Evolutionary conservation across 495 filamentous ascomycete species (phyloP), one percentile per base, ranked within the genome.

Genomic region (Parathielavia hyrcaniae): DNA sequence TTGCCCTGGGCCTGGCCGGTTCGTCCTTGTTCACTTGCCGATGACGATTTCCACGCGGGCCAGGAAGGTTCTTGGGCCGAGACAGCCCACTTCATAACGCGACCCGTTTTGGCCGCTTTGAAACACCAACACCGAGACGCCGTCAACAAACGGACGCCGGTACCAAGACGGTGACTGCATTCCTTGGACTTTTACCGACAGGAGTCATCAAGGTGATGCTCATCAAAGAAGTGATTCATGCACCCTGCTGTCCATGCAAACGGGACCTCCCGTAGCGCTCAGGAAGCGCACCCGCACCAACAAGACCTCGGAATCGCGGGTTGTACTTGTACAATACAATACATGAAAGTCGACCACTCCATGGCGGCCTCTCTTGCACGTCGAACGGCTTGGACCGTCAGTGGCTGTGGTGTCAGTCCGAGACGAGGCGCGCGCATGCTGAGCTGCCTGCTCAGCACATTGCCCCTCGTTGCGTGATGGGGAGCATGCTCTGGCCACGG

Each of bases 31-130:
- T 36, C 41, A 19, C 36, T 50, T 16, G 45, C 35, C 39, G 35
- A 53, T 44, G 51, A 60, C 44, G 58, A 54, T 44, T 50, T 50
- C 26, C 26, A 30, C 26, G 26, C 26, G 50, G 51, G n/a, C 52
- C 52, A 54, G 30, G 52, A 45, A 45, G 52, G 52, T 45, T 45
- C 52, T 54, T 26, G 40, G n/a, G n/a, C n/a, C 16, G 2, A 14
- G 48, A 50, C 40, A 39, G 17, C 13, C 35, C 5, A 41, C 41
- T 53, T n/a, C n/a, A n/a, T n/a, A n/a, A 43, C 40, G 26, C 30
- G 35, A 8, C 52, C 32, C 20, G 50, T 51, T 51, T 39, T 10
- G 13, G 36, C 26, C 17, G 11, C 26, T 44, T 22, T 20, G 23
- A 53, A 36, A 34, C 40, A 16, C 19, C 34, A 40, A 40, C 36